A percentile compares a stretch with the other conserved stretches of the same genome.
Conservation (phyloP, 495 filamentous ascomycete species). For the Staphylotrichum longicolle region DNA sequence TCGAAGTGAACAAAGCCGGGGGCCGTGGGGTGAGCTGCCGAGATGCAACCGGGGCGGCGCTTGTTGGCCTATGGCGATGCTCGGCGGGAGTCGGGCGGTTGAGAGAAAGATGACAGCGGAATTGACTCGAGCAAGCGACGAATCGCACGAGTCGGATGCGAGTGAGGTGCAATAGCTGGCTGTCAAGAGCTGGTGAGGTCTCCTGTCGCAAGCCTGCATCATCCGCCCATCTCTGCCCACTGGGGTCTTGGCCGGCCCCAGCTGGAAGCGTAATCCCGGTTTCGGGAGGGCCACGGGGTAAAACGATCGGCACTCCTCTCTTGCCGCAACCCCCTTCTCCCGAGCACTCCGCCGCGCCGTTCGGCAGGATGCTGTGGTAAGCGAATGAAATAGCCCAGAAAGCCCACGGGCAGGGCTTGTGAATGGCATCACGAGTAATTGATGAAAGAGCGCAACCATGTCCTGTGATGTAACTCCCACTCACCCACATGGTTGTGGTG, state of each 20-base stretch:
- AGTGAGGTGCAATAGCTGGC: constrained; percentile 7
- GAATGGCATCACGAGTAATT: constrained; percentile 16
- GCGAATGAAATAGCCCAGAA: constrained; percentile 44
- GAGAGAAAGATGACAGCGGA: not conserved
- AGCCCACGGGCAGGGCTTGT: constrained; percentile 40
- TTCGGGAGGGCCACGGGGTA: constrained; percentile 18
- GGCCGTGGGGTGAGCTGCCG: constrained; percentile 6
- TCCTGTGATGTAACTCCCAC: not conserved
- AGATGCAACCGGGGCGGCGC: not conserved
- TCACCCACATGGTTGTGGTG: constrained; percentile 20
- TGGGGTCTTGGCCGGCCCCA: constrained; percentile 12
- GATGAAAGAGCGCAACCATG: not conserved
- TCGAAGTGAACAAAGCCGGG: constrained; percentile 11
- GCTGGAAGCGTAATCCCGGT: constrained; percentile 25
- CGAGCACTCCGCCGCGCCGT: constrained; percentile 12
- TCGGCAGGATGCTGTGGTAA: constrained; percentile 18
- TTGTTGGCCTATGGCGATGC: not conserved
- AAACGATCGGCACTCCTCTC: constrained; percentile 25
- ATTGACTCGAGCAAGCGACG: constrained; percentile 3
- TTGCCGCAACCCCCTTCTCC: constrained; percentile 13
- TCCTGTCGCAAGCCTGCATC: constrained; percentile 17
- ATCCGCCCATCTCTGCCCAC: constrained; percentile 17
- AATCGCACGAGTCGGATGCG: not conserved
- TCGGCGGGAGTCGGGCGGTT: not conserved
- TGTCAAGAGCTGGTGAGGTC: not conserved